Evolutionary conservation across 306 rosid species (phyloP), one percentile per base, ranked within the genome.

Genomic region (Ormosia semicastrata): DNA sequence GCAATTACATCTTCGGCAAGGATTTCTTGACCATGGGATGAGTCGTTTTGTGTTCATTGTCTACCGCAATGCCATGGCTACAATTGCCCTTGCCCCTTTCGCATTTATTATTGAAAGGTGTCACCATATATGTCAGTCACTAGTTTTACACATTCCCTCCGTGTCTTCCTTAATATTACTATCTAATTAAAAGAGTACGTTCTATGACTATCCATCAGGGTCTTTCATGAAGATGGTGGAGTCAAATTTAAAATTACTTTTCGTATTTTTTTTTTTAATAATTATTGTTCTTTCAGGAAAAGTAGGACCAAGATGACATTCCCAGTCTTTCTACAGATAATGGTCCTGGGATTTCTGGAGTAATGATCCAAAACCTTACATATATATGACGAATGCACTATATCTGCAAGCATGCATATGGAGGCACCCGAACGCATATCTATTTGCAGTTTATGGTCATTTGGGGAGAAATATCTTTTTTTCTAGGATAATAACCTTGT

Each of bases 311-410:
- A 86, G 86, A 85, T 91, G 93, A 91, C 97, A 40, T 75, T 87
- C 40, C 34, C 83, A 0, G 18, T 89, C 36, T 87, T 90, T 70
- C 37, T 91, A 12, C 90, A 91, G 73, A 91, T 91, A 79, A 78
- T 88, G 88, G 80, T 18, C 32, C 84, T 91, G n/a, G 94, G 88
- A 60, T 91, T 93, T 85, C 81, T 91, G 8, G 98, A 93, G 92
- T 93, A 93, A 80, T 15, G 10, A 63, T 63, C 75, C 53, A 15
- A 56, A 64, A 52, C 59, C 68, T 17, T 24, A 24, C 24, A 24
- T 24, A 24, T 24, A 24, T 24, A 24, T 24, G 24, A 24, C 24
- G 1, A 24, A 1, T 24, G 24, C 24, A 24, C 24, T 24, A 24
- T 24, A 24, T 24, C 24, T 24, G 24, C 24, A 24, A 24, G 24